Evolutionary conservation across 2,329 filamentous ascomycete species (phyloP), one percentile per base, ranked within the genome.

Genomic region (Botrytis fragariae): DNA sequence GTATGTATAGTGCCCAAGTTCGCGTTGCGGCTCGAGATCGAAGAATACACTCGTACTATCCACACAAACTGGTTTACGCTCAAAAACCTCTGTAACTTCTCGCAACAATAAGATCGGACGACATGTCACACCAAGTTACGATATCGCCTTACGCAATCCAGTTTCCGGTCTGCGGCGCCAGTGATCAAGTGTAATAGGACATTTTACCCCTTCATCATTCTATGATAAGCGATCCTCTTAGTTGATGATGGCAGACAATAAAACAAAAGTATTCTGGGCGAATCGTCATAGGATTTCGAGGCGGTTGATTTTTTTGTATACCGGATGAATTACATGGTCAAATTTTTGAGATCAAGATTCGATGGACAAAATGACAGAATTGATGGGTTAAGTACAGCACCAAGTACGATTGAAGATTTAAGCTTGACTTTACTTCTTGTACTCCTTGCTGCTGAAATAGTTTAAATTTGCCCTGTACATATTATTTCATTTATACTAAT

Each of bases 11-110:
- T 67, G 77, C 77, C 22, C 69, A 78, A 72, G 59, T 77, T 57
- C 74, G 78, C 20, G 67, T 61, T 22, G 76, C 71, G 10, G 69
- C 72, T 18, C 70, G 74, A 48, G 75, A 78, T 69, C 54, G 71
- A 39, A 70, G 61, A 35, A 74, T 75, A 10, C 78, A 79, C 72
- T 73, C 74, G 14, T 79, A 78, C 70, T 74, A 78, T 62, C 67
- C 75, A 35, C 70, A 78, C 39, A 45, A 44, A 62, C 14, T 74
- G 37, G 73, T 74, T 57, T 74, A 74, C 29, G 71, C 57, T 16
- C 73, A 74, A 29, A 74, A 74, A 37, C 73, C 73, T 18, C 10
- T 61, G 14, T 70, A 69, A 39, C 25, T 9, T 4, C 32, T 3
- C 42, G 39, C 39, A 57, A 37, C 14, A 14, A 51, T 42, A 45